These are phyloP conservation scores for Euclidium syriacum DNA, from an alignment of 345 rosid genomes.

Conservation along the genomic window DNA sequence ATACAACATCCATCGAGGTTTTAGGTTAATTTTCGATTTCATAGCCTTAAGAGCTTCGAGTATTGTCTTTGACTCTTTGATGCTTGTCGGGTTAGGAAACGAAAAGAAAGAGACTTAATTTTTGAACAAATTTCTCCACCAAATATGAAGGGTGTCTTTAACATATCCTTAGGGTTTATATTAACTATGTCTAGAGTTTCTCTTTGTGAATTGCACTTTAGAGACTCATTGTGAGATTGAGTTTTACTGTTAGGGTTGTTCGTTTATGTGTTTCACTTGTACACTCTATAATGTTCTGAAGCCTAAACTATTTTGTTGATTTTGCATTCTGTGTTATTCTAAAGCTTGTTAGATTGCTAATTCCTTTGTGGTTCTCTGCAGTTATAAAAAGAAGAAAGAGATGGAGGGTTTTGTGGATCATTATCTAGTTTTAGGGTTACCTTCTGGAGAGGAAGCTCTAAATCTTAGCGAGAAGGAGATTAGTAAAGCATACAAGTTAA, in stretches of 20 bases:
- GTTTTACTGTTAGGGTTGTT: background rate
- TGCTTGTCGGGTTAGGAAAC: background rate
- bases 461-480: constrained; percentile 69
- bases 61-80: background rate
- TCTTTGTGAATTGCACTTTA: too few relatives aligned
- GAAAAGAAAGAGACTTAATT: background rate
- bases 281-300: background rate
- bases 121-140: background rate
- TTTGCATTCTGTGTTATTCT: background rate
- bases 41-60: background rate
- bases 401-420: constrained; percentile 71
- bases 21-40: background rate
- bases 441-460: constrained; percentile 83
- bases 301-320: background rate
- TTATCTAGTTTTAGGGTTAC: constrained; percentile 69
- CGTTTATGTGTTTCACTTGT: background rate
- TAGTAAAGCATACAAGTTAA: constrained; percentile 63
- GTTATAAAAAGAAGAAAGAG: background rate
- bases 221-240: too few relatives aligned
- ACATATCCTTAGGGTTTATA: background rate
- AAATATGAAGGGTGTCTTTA: background rate
- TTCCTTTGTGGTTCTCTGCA: background rate
- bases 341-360: background rate
- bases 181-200: background rate
- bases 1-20: background rate